phyloP scores from a whole-genome alignment of 179 eudicot species.

The Drosera spatulata region DNA sequence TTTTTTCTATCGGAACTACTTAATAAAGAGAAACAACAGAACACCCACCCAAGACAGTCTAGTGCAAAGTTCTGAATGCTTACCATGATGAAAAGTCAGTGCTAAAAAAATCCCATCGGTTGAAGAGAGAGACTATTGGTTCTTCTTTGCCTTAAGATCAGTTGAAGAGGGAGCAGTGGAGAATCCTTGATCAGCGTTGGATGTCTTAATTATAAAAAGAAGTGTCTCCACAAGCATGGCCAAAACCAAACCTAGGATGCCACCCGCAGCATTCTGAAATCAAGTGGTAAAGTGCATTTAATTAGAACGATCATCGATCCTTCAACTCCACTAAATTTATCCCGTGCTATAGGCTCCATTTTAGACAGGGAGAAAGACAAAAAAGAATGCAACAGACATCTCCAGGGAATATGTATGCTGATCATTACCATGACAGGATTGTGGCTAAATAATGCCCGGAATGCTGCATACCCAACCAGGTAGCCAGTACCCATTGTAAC shows the following conservation, averaged over 20 bases:
- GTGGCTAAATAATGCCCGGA: conserved; percentile 77
- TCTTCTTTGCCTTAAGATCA: conserved; percentile 54
- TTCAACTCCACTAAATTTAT: neutral
- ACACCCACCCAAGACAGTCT: too few relatives aligned
- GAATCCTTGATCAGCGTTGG: conserved; percentile 27
- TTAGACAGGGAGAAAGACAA: neutral
- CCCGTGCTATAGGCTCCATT: neutral
- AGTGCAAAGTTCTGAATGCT: too few relatives aligned
- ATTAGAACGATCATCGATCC: neutral
- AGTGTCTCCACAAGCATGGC: conserved; percentile 91
- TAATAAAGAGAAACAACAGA: too few relatives aligned
- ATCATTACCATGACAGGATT: conserved; percentile 66
- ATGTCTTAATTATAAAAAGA: conserved; percentile 63
- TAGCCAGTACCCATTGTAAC: conserved; percentile 83
- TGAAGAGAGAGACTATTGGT: conserved; percentile 24
- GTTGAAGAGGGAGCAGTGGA: conserved; percentile 15
- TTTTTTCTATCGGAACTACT: too few relatives aligned
- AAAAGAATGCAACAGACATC: neutral
- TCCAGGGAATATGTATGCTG: neutral
- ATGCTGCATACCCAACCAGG: conserved; percentile 75
- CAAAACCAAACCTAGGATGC: conserved; percentile 65
- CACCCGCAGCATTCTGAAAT: conserved; percentile 85
- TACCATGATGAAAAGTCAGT: too few relatives aligned
- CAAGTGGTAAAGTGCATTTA: neutral
- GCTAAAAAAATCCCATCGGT: too few relatives aligned